Evolutionary conservation across 1,284 basidiomycete genomes (phyloP), one percentile per base, ranked within the genome.

Genomic region (Puccinia sorghi): DNA sequence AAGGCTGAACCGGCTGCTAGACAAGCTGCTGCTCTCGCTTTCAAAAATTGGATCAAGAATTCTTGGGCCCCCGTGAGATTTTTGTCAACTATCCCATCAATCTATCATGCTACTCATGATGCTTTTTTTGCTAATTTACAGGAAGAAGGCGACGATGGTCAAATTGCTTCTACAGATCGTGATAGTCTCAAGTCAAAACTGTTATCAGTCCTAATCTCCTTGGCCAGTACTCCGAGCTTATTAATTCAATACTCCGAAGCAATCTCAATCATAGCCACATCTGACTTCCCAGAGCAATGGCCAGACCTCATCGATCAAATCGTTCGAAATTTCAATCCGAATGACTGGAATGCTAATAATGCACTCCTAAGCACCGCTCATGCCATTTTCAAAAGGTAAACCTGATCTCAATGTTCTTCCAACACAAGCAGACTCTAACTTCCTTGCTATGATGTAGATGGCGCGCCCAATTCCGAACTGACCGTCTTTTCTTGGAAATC

Each of bases 361-460:
- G 93, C 92, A 74, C 92, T 99, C 9, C 88, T 99, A 50, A 90
- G 96, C 82, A 95, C 95, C 0, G 93, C 94, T 0, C 96, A 98
- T 85, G 94, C 93, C 56, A 98, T 99, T 83, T 98, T 97, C 86
- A 89, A 90, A 74, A 89, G 90, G 81, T 77, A 25, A 37, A 20
- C n/a, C 32, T 22, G 15, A 22, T 37, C 37, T 12, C 37, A 7
- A 22, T 70, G 11, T 22, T 39, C 54, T 32, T 15, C 11, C 22
- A 25, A 22, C 32, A 43, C 11, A 46, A 46, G 22, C 39, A 25
- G 3, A 27, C 41, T 32, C 11, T 56, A 43, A 64, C 41, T 25
- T 20, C 0, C 2, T 43, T 61, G 1, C 15, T 2, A 59, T 77
- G 17, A 48, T 46, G 37, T 15, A 70, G 66, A 15, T 99, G 96